Conservation (phyloP, 2,329 filamentous ascomycete genomes). For the Exophiala lecanii-corni region DNA sequence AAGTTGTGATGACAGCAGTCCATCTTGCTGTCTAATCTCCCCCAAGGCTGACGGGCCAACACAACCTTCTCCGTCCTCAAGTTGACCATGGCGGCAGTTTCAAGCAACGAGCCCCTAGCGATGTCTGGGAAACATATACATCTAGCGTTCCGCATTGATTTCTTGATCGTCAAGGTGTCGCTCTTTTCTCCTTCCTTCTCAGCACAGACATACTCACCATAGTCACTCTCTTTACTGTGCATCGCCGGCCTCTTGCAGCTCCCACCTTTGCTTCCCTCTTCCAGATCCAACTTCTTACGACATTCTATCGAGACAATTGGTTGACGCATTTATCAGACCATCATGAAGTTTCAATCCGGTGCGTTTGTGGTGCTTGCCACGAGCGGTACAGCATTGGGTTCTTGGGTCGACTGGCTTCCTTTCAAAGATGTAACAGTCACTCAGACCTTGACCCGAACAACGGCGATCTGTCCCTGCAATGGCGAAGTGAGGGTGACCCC, state of each 20-base stretch:
- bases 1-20: conserved; percentile 21
- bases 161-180: conserved; percentile 8
- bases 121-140: conserved; percentile 17
- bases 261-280: too few relatives aligned
- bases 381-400: conserved; percentile 8
- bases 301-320: too few relatives aligned
- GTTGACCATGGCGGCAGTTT: conserved; percentile 15
- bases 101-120: not conserved
- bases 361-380: conserved; percentile 15
- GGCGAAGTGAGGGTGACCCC: conserved; percentile 13
- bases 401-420: conserved; percentile 12
- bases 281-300: too few relatives aligned
- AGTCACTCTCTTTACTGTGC: conserved; percentile 14
- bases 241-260: too few relatives aligned
- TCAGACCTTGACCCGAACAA: conserved; percentile 11
- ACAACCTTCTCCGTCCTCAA: conserved; percentile 4
- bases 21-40: conserved; percentile 21
- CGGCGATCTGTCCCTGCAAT: conserved; percentile 19
- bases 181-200: conserved; percentile 13
- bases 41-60: conserved; percentile 12
- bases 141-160: conserved; percentile 4
- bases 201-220: conserved; percentile 11
- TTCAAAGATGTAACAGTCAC: conserved; percentile 17
- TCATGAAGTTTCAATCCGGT: conserved; percentile 16
- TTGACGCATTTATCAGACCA: too few relatives aligned